Base-by-base conservation (phyloP, 2,329 filamentous ascomycete genomes). In the Nemania diffusa region DNA sequence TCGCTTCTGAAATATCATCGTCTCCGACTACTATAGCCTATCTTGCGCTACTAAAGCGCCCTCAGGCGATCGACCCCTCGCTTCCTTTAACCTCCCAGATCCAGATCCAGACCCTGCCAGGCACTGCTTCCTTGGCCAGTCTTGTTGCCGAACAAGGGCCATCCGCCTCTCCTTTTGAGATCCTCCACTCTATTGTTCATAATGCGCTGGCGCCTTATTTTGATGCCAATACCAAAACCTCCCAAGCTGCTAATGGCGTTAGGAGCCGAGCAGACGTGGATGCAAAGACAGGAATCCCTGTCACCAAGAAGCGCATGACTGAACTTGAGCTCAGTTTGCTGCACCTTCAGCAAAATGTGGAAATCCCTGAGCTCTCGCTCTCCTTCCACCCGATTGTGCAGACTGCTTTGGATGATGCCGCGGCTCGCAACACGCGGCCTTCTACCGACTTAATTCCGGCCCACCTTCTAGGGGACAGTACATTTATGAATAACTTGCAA, bases 251-350 rank as follows among this genome's bases (percentile, higher is more conserved):
- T 64, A 88, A 87, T 76, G 88, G 89, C 17, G 83, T 85, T 62
- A 91, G 92, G 76, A 90, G 89, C 70, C 90, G 93, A 75, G 88
- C 91, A 22, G 94, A 98, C 75, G 90, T 92, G 57, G 96, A 98
- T 76, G 90, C 92, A 51, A 97, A 97, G 83, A 97, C 93, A 20
- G 96, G 96, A 67, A 94, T 99, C 69, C 94, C 96, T 17, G 93
- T 95, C n/a, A 95, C 96, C 22, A 97, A 97, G 85, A 97, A 97
- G 87, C 93, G 94, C 76, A 91, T 98, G 79, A 96, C 95, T 57
- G 97, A 99, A 79, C 82, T 99, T 73, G 94, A 97, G 79, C 85
- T 97, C 73, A 96, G 92, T 73, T 83, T 99, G 75, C 86, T 94
- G 65, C 95, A 99, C 76, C 85, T 99, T 62, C 94, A 97, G 80